phyloP scores from a whole-genome alignment of 345 rosid species.

The Acer campestre region DNA sequence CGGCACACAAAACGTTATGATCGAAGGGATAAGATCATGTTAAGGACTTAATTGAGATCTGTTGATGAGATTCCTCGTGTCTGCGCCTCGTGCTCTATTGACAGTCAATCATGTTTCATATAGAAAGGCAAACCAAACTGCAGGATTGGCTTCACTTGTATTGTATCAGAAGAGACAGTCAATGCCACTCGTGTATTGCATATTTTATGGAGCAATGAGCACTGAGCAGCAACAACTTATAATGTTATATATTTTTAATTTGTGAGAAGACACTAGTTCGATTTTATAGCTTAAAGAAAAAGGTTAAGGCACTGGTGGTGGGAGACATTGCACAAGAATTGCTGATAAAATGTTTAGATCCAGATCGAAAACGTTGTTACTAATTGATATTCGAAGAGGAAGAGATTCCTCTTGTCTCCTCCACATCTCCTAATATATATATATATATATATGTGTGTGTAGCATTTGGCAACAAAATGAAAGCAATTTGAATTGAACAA shows the following conservation, averaged over 20 bases:
- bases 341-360: conserved; percentile 11
- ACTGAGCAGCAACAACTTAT: neutral
- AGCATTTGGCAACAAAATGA: neutral
- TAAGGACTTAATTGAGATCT: neutral
- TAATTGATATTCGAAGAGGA: neutral
- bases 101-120: neutral
- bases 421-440: neutral
- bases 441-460: too few relatives aligned
- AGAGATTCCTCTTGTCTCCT: conserved; percentile 28
- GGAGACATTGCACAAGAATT: conserved; percentile 5
- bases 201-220: neutral
- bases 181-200: neutral
- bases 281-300: neutral
- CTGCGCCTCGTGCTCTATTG: neutral
- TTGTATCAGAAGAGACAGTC: neutral
- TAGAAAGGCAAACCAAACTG: neutral
- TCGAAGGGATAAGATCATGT: neutral
- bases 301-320: neutral
- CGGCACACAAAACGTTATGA: neutral
- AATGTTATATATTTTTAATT: neutral
- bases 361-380: neutral
- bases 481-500: neutral
- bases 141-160: neutral
- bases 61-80: conserved; percentile 23
- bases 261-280: neutral